Conservation (phyloP, 176 grass and related monocot genomes). For the Triticum turgidum region DNA sequence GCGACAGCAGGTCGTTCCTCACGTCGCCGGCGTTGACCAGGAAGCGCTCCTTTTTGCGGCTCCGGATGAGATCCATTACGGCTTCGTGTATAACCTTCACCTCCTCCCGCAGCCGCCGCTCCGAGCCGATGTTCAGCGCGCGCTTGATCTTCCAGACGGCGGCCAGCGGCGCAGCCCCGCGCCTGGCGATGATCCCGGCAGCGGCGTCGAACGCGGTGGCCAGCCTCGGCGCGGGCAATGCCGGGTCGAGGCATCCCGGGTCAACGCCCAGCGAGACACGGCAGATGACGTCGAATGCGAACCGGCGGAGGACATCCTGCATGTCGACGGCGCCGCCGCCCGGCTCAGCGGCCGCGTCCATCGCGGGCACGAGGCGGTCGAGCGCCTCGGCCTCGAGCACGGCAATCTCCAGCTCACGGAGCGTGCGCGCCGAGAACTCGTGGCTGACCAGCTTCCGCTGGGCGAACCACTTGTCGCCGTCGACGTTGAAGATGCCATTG, state of each 20-base stretch:
- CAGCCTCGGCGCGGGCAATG: constrained; percentile 46
- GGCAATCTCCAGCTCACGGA: constrained; percentile 56
- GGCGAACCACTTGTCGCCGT: constrained; percentile 71
- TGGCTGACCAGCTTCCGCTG: constrained; percentile 95
- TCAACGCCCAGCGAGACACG: constrained; percentile 75
- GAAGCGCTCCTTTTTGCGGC: constrained; percentile 46
- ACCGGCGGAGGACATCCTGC: constrained; percentile 76
- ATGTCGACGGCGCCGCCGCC: constrained; percentile 50
- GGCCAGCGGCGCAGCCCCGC: constrained; percentile 67
- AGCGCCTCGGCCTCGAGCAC: constrained; percentile 57
- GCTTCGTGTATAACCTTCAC: constrained; percentile 53
- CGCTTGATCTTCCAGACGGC: constrained; percentile 86
- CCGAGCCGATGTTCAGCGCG: constrained; percentile 55
- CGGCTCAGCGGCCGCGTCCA: constrained; percentile 33
- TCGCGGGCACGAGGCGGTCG: constrained; percentile 51
- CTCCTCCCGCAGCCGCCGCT: constrained; percentile 59
- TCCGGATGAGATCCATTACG: constrained; percentile 54
- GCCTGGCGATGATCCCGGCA: constrained; percentile 59
- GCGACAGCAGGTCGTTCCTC: constrained; percentile 70
- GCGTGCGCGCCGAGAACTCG: constrained; percentile 76
- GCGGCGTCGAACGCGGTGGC: constrained; percentile 75
- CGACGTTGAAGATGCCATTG: constrained; percentile 88
- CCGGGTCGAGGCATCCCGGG: constrained; percentile 53
- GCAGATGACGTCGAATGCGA: constrained; percentile 82
- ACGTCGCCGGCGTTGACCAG: not conserved